These are phyloP conservation scores for Gracilaria caudata DNA, from an alignment of 23 red algal genomes.

Conservation along the genomic window DNA sequence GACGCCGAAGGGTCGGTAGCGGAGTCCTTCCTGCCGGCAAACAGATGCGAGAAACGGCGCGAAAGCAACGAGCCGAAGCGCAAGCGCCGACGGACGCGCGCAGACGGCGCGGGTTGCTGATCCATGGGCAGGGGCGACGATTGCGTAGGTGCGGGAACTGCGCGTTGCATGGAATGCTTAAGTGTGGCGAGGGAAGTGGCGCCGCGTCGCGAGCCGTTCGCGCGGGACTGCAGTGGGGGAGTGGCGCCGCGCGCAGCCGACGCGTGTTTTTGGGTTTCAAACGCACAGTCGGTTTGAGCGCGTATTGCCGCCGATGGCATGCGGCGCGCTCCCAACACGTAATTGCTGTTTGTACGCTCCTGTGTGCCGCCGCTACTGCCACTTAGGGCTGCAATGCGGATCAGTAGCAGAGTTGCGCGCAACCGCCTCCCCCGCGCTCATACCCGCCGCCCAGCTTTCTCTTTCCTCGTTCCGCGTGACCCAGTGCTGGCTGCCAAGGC, in stretches of 20 bases:
- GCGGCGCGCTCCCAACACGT: constrained; percentile 3
- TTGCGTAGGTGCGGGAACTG: not conserved
- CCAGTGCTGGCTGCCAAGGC: too few species aligned
- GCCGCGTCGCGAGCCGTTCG: not conserved
- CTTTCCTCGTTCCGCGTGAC: too few species aligned
- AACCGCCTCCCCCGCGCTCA: not conserved
- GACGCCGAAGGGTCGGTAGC: not conserved
- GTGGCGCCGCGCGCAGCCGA: constrained; percentile 2
- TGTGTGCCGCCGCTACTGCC: constrained; percentile 4
- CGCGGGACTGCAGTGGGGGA: not conserved
- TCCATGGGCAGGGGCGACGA: constrained; percentile 1
- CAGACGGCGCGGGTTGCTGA: not conserved
- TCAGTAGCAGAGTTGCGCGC: not conserved
- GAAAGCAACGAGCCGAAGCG: not conserved
- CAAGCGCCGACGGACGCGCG: constrained; percentile 1
- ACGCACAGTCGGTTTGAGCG: constrained; percentile 9
- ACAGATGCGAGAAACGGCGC: constrained; percentile 28
- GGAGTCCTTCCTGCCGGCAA: not conserved
- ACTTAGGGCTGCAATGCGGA: not conserved
- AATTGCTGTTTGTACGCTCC: constrained; percentile 31
- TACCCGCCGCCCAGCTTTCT: not conserved
- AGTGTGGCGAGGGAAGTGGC: not conserved
- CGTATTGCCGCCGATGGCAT: not conserved
- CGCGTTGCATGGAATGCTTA: not conserved
- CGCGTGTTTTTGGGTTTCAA: constrained; percentile 18